phyloP scores from a whole-genome alignment of 148 eudicot genomes.

The Chenopodium quinoa region DNA sequence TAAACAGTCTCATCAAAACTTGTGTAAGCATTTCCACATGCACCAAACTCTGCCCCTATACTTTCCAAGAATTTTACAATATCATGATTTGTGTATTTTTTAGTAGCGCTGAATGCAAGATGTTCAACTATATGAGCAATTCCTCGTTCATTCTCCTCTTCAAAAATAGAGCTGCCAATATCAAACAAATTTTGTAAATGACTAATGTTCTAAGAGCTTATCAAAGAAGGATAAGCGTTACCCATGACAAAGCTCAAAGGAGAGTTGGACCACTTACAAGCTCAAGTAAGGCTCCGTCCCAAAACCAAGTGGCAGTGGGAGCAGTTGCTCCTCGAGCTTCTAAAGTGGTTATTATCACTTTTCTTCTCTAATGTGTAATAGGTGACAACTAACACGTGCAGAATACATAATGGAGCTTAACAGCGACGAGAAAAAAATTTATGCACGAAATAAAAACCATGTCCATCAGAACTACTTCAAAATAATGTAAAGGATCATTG shows the following conservation, averaged over 20 bases:
- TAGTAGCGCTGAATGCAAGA: conserved; percentile 87
- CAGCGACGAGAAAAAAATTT: not conserved
- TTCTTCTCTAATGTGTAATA: not conserved
- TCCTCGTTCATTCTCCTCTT: conserved; percentile 83
- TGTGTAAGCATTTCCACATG: conserved; percentile 85
- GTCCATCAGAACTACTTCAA: not conserved
- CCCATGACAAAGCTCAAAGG: not conserved
- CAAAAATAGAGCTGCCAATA: conserved; percentile 71
- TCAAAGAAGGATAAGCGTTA: too few relatives aligned
- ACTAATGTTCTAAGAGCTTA: too few relatives aligned
- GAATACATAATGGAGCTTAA: not conserved
- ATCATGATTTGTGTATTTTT: conserved; percentile 83
- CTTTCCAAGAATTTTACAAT: conserved; percentile 86
- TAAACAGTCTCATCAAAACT: conserved; percentile 84
- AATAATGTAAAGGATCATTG: not conserved
- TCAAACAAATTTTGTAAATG: not conserved
- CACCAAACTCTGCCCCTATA: conserved; percentile 91
- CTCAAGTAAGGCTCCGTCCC: not conserved
- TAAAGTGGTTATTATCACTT: not conserved
- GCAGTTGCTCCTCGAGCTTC: not conserved
- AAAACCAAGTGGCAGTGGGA: not conserved
- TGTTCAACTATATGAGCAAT: conserved; percentile 87
- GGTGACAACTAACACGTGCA: not conserved
- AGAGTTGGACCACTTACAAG: not conserved
- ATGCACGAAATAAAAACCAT: not conserved